Evolutionary conservation across 768 basidiomycete genomes (phyloP).

Genomic region (Mycena capillaripes): DNA sequence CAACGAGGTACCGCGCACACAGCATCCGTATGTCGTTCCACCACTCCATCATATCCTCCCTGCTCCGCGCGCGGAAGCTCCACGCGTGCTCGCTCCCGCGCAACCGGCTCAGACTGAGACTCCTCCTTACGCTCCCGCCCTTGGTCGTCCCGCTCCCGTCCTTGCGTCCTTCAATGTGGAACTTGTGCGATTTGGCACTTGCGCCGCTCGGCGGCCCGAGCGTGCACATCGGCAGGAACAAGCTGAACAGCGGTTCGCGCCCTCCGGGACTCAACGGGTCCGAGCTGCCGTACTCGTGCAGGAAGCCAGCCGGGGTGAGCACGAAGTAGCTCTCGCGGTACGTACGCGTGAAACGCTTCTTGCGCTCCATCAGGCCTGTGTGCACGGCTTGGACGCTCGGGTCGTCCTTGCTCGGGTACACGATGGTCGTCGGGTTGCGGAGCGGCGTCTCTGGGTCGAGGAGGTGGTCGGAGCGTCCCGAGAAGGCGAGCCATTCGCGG

Average conservation of each 20-base stretch:
- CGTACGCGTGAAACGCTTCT: conserved; percentile 89
- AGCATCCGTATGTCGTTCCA: conserved; percentile 98
- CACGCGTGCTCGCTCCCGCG: conserved; percentile 74
- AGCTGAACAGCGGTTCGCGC: conserved; percentile 78
- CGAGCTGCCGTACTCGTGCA: conserved; percentile 90
- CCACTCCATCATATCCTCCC: conserved; percentile 99
- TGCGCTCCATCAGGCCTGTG: conserved; percentile 91
- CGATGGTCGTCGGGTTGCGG: conserved; percentile 79
- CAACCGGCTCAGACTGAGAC: conserved; percentile 46
- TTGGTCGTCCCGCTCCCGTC: conserved; percentile 77
- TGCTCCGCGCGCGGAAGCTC: conserved; percentile 89
- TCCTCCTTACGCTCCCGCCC: conserved; percentile 63
- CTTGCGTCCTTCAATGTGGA: conserved; percentile 95
- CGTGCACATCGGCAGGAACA: conserved; percentile 96
- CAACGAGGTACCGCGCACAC: conserved; percentile 93
- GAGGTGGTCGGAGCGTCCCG: conserved; percentile 94
- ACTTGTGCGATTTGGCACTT: conserved; percentile 84
- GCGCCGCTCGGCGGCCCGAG: conserved; percentile 89
- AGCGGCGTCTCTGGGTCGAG: conserved; percentile 97
- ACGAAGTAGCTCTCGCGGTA: conserved; percentile 93
- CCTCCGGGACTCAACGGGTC: conserved; percentile 62
- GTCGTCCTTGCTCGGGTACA: conserved; percentile 94
- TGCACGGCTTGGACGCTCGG: conserved; percentile 89
- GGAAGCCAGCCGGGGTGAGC: conserved; percentile 95
- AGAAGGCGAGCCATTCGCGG: conserved; percentile 96